Conservation (phyloP, 1,139 yeast genomes). For the Taphrina betulina region DNA sequence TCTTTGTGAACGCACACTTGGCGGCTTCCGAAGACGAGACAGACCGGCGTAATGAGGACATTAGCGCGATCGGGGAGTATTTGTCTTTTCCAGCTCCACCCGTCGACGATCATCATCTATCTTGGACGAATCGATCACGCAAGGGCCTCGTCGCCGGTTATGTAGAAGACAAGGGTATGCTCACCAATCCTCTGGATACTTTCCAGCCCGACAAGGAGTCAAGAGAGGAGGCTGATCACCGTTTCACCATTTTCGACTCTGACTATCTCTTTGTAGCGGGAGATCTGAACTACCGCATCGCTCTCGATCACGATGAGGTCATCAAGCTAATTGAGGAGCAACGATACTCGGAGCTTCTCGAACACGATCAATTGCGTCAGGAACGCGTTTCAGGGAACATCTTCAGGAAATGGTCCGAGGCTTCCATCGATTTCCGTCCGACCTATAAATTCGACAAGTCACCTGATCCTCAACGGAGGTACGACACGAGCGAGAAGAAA, state of each 20-base stretch:
- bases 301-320: neutral
- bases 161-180: neutral
- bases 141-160: neutral
- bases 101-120: neutral
- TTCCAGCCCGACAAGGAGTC: too few relatives aligned
- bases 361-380: neutral
- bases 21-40: neutral
- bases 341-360: neutral
- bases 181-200: neutral
- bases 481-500: neutral
- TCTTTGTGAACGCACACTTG: neutral
- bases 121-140: neutral
- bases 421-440: neutral
- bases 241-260: neutral
- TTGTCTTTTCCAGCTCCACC: neutral
- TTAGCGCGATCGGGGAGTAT: neutral
- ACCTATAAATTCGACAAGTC: neutral
- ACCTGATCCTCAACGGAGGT: neutral
- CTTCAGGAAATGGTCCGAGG: neutral
- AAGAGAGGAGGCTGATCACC: neutral
- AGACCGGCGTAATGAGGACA: neutral
- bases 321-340: neutral
- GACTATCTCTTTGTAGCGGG: neutral
- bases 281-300: neutral
- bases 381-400: neutral